Percentiles rank a stretch among this genome's conserved stretches.
Conservation (phyloP, 177 flowering plant species). For the Vitis hybrid region DNA sequence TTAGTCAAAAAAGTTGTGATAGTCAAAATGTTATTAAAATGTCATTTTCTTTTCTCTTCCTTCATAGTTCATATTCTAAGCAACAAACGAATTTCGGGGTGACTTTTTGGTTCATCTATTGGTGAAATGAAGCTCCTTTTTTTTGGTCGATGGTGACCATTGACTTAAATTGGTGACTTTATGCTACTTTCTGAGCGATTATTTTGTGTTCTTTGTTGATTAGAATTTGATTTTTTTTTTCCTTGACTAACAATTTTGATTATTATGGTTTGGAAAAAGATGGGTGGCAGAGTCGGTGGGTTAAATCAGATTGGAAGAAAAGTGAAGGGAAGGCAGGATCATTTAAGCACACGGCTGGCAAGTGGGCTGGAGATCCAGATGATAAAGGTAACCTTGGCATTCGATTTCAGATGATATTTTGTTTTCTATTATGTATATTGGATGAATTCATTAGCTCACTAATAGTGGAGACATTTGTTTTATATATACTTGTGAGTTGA, state of each 20-base stretch:
- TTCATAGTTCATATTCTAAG: too few relatives aligned
- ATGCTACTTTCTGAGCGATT: background rate
- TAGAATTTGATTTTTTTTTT: background rate
- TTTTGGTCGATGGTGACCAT: too few relatives aligned
- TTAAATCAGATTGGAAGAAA: constrained; percentile 71
- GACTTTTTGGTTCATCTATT: too few relatives aligned
- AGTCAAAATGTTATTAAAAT: too few relatives aligned
- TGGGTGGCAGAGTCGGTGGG: constrained; percentile 76
- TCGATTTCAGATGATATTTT: background rate
- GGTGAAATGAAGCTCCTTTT: too few relatives aligned
- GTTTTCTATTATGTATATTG: background rate
- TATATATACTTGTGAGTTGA: too few relatives aligned
- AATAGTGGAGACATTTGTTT: too few relatives aligned
- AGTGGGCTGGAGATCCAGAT: constrained; percentile 70
- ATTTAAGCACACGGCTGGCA: constrained; percentile 74
- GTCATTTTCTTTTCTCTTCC: too few relatives aligned
- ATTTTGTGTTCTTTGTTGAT: background rate
- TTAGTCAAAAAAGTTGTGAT: too few relatives aligned
- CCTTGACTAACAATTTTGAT: background rate
- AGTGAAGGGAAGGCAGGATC: constrained; percentile 72
- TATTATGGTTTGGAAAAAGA: constrained; percentile 23
- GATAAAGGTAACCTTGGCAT: constrained; percentile 52
- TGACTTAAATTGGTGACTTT: background rate
- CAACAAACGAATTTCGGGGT: too few relatives aligned
- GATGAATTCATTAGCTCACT: background rate